Evolutionary conservation across 2,329 filamentous ascomycete genomes (phyloP).

Genomic region (Cladosporium sphaerospermum): DNA sequence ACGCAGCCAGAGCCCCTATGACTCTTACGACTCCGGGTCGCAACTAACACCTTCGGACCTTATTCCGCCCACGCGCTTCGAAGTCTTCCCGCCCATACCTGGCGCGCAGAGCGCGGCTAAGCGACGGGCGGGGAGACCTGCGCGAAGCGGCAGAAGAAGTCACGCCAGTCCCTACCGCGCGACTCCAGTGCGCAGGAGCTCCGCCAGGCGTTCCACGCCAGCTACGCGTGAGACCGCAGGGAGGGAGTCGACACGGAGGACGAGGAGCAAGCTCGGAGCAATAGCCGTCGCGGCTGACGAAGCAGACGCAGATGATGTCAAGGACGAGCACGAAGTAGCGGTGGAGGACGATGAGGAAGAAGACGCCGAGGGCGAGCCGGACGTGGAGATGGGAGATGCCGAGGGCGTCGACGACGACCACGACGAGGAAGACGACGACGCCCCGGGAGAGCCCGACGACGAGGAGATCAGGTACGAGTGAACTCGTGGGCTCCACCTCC

Average conservation of each 20-base stretch:
- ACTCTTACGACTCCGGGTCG: constrained; percentile 20
- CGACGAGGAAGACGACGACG: constrained; percentile 19
- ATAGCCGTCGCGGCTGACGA: constrained; percentile 23
- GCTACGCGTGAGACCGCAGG: neutral
- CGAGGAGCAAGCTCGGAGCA: constrained; percentile 40
- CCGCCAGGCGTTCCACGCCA: constrained; percentile 5
- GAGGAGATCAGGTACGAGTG: constrained; percentile 26
- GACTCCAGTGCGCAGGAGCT: constrained; percentile 9
- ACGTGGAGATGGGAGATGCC: constrained; percentile 13
- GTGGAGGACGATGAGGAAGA: constrained; percentile 19
- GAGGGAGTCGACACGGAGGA: constrained; percentile 26
- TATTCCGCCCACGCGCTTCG: constrained; percentile 67
- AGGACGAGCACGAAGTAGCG: constrained; percentile 24
- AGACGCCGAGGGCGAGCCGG: constrained; percentile 13
- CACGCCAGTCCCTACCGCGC: constrained; percentile 19
- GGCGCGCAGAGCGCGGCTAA: constrained; percentile 33
- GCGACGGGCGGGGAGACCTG: constrained; percentile 27
- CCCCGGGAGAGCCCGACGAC: constrained; percentile 22
- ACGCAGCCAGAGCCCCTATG: constrained; percentile 11
- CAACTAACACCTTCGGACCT: constrained; percentile 29
- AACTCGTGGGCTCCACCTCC: neutral
- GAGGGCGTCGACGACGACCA: constrained; percentile 1
- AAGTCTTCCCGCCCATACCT: constrained; percentile 67
- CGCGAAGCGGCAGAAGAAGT: constrained; percentile 20
- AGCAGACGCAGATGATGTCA: constrained; percentile 25